Base-by-base conservation (phyloP, 31 red algal species). In the Bonnemaisonia californica region DNA sequence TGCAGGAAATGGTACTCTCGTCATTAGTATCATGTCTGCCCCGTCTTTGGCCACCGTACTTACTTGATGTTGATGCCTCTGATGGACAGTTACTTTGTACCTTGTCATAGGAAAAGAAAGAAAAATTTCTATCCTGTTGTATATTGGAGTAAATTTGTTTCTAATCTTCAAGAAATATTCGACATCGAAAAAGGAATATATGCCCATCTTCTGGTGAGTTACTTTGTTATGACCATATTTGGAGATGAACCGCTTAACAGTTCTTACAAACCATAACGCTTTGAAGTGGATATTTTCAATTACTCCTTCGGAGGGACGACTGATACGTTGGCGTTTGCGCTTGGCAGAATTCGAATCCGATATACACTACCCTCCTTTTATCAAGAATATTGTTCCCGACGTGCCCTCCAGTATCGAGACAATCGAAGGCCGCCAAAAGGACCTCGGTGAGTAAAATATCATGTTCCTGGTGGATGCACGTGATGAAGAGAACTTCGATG, bases 241-340 rank as follows among this genome's bases (percentile, higher is more conserved):
- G 28, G 51, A 78, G 16, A 21, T 28, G 23, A 26, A 55, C 3
- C 0, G 26, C 29, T 78, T 78, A 0, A 4, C 21, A 3, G 0
- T 78, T 22, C 47, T 21, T n/a, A 33, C 74, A 34, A 4, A 78
- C 31, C 54, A 78, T 2, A 48, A 55, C 19, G 7, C 3, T 12
- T 7, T 78, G 39, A 55, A 37, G 33, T 78, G 74, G 74, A 8
- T 63, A 19, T 36, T 61, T 30, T 38, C 32, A 21, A 74, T 54
- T 16, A 74, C 21, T 0, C 1, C 39, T 54, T 23, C 34, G 0
- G 1, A 28, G 5, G 11, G 31, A 28, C 1, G 70, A 31, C 26
- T 74, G 70, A 74, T 74, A 40, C 1, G 70, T 42, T 74, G 70
- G 70, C 0, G 70, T 18, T 54, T 55, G 21, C 70, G 70, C 70